Base-by-base conservation (phyloP, 164 flowering plant species). In the Warburgia ugandensis region DNA sequence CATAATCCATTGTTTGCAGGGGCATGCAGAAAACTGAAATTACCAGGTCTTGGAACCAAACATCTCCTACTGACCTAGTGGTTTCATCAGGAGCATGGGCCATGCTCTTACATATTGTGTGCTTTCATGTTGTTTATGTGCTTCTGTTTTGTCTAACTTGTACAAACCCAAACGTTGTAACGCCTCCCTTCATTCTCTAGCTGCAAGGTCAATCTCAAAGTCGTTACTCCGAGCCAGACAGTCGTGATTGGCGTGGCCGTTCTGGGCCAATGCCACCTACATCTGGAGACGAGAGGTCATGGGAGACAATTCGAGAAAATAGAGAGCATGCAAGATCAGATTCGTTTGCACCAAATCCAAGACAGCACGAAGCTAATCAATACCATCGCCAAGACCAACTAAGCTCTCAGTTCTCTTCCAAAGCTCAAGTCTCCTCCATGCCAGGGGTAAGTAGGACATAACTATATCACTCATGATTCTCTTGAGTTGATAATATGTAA, bases 241-340 rank as follows among this genome's bases (percentile, higher is more conserved):
- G 68, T 54, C 95, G 94, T 63, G 97, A 88, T 48, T 92, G 99
- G 99, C 95, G 86, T 59, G 79, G 70, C 14, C 77, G 94, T 16
- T 55, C 91, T 25, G 73, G 80, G 8, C 49, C 27, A 10, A 84
- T 67, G 45, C 29, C 69, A 23, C 54, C 78, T 51, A 20, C 75
- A 19, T 48, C 83, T 40, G 75, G 68, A 51, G 95, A 87, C 52
- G 94, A 81, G 52, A 77, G 81, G 53, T 75, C 86, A 33, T 76
- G 88, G 86, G 91, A 79, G 21, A 45, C 75, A 13, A 55, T 63
- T 45, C 73, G 84, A 40, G 86, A 83, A 6, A 74, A 51, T 51
- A 74, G 74, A 60, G 85, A 78, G 28, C 52, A 45, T 41, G 50
- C 51, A 45, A 61, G 65, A 22, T 67, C 55, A 58, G 81, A 58